Evolutionary conservation across 768 basidiomycete genomes (phyloP).

Genomic region (Solioccasus polychromus): DNA sequence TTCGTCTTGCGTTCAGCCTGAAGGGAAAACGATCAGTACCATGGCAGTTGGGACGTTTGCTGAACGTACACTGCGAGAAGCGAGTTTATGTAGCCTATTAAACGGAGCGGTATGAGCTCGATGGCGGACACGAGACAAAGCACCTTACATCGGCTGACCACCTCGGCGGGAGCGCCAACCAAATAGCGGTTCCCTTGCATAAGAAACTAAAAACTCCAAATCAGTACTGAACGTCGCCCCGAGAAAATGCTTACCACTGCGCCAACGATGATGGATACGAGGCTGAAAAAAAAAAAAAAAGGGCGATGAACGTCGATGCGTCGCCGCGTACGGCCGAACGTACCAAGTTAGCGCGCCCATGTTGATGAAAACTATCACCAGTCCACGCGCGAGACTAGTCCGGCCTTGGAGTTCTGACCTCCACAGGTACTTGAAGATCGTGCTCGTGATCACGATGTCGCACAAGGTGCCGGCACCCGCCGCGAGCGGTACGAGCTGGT

Average conservation of each 20-base stretch:
- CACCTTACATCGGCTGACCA: conserved; percentile 12
- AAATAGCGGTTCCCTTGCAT: conserved; percentile 6
- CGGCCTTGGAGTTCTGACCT: conserved; percentile 7
- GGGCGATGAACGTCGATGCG: background rate
- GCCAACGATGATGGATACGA: conserved; percentile 5
- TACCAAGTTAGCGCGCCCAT: conserved; percentile 18
- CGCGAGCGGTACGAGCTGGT: conserved; percentile 8
- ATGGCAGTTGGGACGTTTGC: background rate
- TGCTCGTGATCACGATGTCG: conserved; percentile 11
- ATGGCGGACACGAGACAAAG: background rate
- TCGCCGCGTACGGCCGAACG: background rate
- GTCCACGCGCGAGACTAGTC: conserved; percentile 2
- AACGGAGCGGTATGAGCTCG: background rate
- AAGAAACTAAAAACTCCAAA: conserved; percentile 4
- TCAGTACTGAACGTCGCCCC: background rate
- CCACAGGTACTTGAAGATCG: conserved; percentile 12
- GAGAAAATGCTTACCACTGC: conserved; percentile 1
- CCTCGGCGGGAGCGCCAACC: conserved; percentile 6
- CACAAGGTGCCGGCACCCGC: conserved; percentile 7
- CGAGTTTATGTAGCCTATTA: conserved; percentile 14
- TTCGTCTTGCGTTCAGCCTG: conserved; percentile 9
- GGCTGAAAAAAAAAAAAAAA: background rate
- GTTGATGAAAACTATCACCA: conserved; percentile 13
- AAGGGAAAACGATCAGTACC: background rate
- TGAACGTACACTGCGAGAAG: conserved; percentile 10